These are phyloP conservation scores for Cyclotella choctawhatcheeana DNA, from an alignment of 108 stramenopile species.

Conservation along the genomic window DNA sequence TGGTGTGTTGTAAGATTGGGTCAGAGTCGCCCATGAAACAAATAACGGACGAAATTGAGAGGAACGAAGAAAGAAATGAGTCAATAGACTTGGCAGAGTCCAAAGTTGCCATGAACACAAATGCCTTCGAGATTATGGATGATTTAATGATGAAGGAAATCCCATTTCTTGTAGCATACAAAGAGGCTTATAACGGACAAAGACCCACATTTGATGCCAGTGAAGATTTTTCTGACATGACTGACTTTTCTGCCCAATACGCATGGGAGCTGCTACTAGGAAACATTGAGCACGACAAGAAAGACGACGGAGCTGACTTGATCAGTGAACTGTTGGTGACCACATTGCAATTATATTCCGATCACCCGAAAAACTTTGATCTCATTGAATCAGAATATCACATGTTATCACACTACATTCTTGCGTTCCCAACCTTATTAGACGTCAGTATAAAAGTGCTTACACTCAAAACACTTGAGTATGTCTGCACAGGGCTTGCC, in stretches of 20 bases:
- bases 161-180: conserved; percentile 65
- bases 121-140: conserved; percentile 81
- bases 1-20: conserved; percentile 68
- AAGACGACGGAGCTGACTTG: conserved; percentile 43
- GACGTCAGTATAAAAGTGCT: conserved; percentile 88
- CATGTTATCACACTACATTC: conserved; percentile 81
- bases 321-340: conserved; percentile 76
- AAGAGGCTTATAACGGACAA: conserved; percentile 51
- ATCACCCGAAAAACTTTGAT: conserved; percentile 89
- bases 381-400: conserved; percentile 82
- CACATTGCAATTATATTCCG: conserved; percentile 89
- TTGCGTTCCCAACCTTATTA: conserved; percentile 84
- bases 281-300: conserved; percentile 20
- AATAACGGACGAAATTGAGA: conserved; percentile 26
- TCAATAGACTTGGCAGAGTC: conserved; percentile 43
- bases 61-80: not conserved
- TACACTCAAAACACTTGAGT: conserved; percentile 93
- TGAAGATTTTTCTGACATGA: conserved; percentile 41
- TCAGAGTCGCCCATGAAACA: conserved; percentile 17
- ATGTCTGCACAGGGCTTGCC: conserved; percentile 85
- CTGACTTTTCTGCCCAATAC: conserved; percentile 58
- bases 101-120: conserved; percentile 66
- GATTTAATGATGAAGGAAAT: conserved; percentile 76
- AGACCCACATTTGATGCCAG: conserved; percentile 46
- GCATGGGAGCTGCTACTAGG: conserved; percentile 47